A percentile compares a stretch with the other conserved stretches of the same genome.
These are phyloP conservation scores for Blastobotrys indianensis DNA, from an alignment of 1,139 yeast species.

Conservation along the genomic window DNA sequence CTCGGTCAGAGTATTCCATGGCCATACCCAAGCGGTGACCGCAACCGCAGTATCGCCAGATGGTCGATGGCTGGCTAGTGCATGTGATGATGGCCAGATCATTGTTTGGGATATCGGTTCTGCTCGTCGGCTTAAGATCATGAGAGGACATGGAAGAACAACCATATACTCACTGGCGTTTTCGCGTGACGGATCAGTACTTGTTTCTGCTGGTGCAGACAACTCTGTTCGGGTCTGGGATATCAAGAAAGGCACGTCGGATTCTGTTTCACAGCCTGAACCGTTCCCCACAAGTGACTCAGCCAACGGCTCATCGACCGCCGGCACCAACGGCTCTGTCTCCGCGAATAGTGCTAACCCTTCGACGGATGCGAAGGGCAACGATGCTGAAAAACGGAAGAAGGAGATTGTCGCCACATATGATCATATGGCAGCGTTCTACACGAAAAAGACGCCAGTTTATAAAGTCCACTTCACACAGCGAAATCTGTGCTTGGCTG, in stretches of 20 bases:
- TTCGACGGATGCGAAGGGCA: constrained; percentile 8
- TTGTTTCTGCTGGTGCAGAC: constrained; percentile 92
- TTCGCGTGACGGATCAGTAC: constrained; percentile 79
- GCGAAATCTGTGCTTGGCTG: constrained; percentile 85
- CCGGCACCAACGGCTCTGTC: background rate
- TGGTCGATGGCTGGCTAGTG: constrained; percentile 94
- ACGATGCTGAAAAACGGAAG: constrained; percentile 38
- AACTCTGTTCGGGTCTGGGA: constrained; percentile 96
- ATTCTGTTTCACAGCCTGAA: constrained; percentile 78
- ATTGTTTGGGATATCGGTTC: constrained; percentile 94
- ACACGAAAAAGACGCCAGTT: constrained; percentile 91
- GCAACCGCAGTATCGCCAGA: constrained; percentile 89
- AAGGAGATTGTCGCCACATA: constrained; percentile 71
- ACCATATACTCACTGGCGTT: constrained; percentile 82
- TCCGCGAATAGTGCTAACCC: background rate
- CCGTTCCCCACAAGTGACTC: constrained; percentile 36
- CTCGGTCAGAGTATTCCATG: constrained; percentile 89
- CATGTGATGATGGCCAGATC: constrained; percentile 87
- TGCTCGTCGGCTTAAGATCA: constrained; percentile 70
- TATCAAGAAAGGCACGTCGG: constrained; percentile 75
- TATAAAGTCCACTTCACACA: constrained; percentile 89
- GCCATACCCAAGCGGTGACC: constrained; percentile 85
- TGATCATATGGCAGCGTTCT: constrained; percentile 91
- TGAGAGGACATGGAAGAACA: constrained; percentile 87
- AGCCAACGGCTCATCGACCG: background rate